phyloP scores from a whole-genome alignment of 805 yeast genomes.

The Sungouiozyma intestinalis region DNA sequence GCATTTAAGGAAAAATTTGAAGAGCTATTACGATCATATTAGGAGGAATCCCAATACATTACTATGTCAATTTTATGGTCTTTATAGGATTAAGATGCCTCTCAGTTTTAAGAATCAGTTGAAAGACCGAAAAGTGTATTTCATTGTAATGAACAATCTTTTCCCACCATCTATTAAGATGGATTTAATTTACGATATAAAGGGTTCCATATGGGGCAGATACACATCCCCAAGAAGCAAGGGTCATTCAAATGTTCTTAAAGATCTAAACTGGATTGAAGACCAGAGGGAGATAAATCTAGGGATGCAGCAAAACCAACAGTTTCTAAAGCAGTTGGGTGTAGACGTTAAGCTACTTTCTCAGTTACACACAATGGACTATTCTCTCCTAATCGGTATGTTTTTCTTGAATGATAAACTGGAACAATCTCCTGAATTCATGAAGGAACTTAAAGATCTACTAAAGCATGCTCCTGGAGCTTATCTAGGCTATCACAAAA shows the following conservation, averaged over 20 bases:
- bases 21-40: slow-evolving; percentile 75
- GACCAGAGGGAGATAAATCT: slow-evolving; percentile 42
- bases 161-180: slow-evolving; percentile 90
- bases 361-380: slow-evolving; percentile 84
- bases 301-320: slow-evolving; percentile 5
- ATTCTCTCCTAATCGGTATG: slow-evolving; percentile 77
- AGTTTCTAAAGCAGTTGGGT: slow-evolving; percentile 57
- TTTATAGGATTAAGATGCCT: slow-evolving; percentile 88
- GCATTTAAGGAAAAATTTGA: slow-evolving; percentile 61
- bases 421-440: slow-evolving; percentile 4
- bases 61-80: slow-evolving; percentile 87
- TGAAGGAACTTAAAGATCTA: slow-evolving; percentile 1
- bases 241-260: slow-evolving; percentile 38
- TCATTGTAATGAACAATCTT: slow-evolving; percentile 90
- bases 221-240: slow-evolving; percentile 33
- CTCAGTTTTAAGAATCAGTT: slow-evolving; percentile 31
- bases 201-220: slow-evolving; percentile 85
- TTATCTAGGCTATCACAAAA: slow-evolving; percentile 50
- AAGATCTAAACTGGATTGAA: slow-evolving; percentile 84
- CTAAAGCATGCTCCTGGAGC: slow-evolving; percentile 80
- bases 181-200: slow-evolving; percentile 77
- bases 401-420: slow-evolving; percentile 59
- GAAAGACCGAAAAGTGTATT: slow-evolving; percentile 67
- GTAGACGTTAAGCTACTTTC: slow-evolving; percentile 65
- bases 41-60: slow-evolving; percentile 77